Base-by-base conservation (phyloP, 208 protist species). In the Strigomonas culicis region DNA sequence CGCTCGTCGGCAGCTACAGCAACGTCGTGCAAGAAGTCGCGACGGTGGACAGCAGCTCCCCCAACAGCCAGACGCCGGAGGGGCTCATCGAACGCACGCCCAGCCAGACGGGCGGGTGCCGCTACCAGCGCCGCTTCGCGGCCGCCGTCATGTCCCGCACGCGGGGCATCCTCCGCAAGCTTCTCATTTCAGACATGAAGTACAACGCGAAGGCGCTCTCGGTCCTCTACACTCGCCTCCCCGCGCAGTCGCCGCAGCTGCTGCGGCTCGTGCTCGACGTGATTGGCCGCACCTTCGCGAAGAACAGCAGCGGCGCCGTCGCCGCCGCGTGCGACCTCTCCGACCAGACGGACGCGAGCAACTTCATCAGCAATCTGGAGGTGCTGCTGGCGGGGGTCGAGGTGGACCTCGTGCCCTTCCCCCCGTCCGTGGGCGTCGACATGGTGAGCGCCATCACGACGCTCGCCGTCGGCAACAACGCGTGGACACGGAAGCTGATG, bases 391-490 rank as follows among this genome's bases (percentile, higher is more conserved):
- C 71, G 28, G 66, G 82, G 47, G 75, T 94, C 39, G 78, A 93
- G 34, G 64, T 76, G 32, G 56, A 80, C 0, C 59, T 94, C 50
- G 30, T 64, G 21, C 88, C 85, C 2, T 79, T 94, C 13, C 84
- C 87, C 2, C 55, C 79, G 1, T 15, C 75, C 24, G 72, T 96
- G 10, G 85, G 80, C 11, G 66, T 89, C 17, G 82, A 87, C 22
- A 84, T 96, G 27, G 84, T 94, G 22, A 75, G 76, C 58, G 72
- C 80, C 27, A 92, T 96, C 64, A 93, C 77, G 41, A 75, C 77
- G 44, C 90, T 96, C 62, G 89, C 90, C 22, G 87, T 96, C 24
- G 85, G 83, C 39, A 96, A 90, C 74, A 90, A 83, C 77, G 83
- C 88, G 43, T 86, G 79, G 82, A 85, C 94, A 53, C 83, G 90